phyloP scores from a whole-genome alignment of 768 basidiomycete species.

The Tephrocybe sp. region DNA sequence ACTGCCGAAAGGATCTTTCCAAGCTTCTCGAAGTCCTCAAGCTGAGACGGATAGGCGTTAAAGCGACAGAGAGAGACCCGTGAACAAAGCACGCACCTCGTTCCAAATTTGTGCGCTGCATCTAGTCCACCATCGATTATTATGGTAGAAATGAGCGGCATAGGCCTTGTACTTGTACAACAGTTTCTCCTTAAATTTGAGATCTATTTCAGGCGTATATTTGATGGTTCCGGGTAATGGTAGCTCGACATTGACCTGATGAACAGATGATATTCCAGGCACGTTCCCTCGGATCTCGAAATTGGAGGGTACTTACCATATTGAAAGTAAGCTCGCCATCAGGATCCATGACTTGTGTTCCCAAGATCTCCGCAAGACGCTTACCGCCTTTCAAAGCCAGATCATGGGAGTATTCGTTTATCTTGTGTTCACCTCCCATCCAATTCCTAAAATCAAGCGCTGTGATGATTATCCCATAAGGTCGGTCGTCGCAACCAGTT shows the following conservation, averaged over 20 bases:
- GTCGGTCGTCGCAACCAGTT: background rate
- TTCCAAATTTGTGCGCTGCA: constrained; percentile 48
- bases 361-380: constrained; percentile 60
- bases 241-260: constrained; percentile 42
- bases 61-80: no score
- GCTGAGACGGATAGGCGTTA: no score
- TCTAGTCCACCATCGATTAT: constrained; percentile 45
- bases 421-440: constrained; percentile 80
- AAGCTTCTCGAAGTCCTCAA: constrained; percentile 42
- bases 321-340: constrained; percentile 62
- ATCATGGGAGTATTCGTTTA: constrained; percentile 71
- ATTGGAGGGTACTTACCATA: constrained; percentile 65
- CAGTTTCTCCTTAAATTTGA: constrained; percentile 29
- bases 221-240: constrained; percentile 32
- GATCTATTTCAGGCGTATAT: constrained; percentile 21
- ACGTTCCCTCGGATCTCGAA: background rate
- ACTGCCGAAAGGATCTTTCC: constrained; percentile 35
- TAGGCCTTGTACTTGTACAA: constrained; percentile 35
- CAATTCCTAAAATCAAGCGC: constrained; percentile 78
- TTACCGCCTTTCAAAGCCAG: constrained; percentile 71
- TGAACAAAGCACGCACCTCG: constrained; percentile 34
- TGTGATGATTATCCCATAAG: constrained; percentile 22
- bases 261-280: no score
- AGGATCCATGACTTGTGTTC: constrained; percentile 66
- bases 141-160: constrained; percentile 34